phyloP scores from a whole-genome alignment of 768 basidiomycete genomes.

The Mycena alexandri region DNA sequence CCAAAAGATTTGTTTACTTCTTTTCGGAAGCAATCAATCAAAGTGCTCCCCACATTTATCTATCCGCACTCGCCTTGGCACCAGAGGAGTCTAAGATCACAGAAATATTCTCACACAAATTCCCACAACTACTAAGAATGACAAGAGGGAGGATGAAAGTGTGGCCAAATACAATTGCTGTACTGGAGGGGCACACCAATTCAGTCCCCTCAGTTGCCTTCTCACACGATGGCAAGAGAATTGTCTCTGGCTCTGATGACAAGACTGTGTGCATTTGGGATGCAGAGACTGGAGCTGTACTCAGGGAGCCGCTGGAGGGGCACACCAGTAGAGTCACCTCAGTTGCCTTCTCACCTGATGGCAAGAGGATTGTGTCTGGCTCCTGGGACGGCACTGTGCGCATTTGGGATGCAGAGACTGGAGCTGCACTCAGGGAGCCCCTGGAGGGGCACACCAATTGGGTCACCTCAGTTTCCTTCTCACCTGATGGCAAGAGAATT shows the following conservation, averaged over 20 bases:
- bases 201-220: conserved; percentile 1
- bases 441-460: background rate
- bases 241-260: background rate
- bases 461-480: background rate
- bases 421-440: background rate
- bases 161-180: too few relatives aligned
- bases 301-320: background rate
- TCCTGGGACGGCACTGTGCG: background rate
- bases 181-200: too few relatives aligned
- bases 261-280: background rate
- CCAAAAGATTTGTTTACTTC: too few relatives aligned
- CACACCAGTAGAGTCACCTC: background rate
- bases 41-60: too few relatives aligned
- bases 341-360: background rate
- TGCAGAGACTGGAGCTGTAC: conserved; percentile 1
- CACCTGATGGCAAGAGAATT: background rate
- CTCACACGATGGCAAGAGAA: background rate
- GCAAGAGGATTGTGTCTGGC: background rate
- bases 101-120: too few relatives aligned
- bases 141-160: too few relatives aligned
- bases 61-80: too few relatives aligned
- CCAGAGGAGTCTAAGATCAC: too few relatives aligned
- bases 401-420: background rate
- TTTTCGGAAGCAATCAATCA: too few relatives aligned
- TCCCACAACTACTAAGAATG: too few relatives aligned